phyloP scores from a whole-genome alignment of 2,329 filamentous ascomycete species.

The Diplodia sapinea region DNA sequence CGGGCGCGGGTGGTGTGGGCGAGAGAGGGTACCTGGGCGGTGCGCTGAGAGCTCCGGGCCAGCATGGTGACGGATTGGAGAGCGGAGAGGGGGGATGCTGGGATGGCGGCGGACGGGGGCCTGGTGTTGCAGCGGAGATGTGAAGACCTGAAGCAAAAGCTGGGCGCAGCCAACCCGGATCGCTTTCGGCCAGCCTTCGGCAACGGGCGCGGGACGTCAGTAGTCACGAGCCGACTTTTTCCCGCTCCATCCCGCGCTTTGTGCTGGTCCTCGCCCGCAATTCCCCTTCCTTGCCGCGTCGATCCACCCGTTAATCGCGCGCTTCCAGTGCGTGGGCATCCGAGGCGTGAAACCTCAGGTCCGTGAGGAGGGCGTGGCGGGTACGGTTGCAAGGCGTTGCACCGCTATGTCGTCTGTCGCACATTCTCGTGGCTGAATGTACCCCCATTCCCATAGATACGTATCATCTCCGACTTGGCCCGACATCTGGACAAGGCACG shows the following conservation, averaged over 20 bases:
- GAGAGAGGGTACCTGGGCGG: conserved; percentile 52
- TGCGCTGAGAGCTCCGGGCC: conserved; percentile 52
- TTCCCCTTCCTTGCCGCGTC: neutral
- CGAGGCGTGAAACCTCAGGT: too few relatives aligned
- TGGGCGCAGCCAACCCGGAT: conserved; percentile 25
- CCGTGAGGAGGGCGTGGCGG: too few relatives aligned
- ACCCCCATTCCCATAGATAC: too few relatives aligned
- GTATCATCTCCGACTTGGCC: conserved; percentile 2
- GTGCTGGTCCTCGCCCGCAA: neutral
- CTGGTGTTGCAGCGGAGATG: conserved; percentile 30
- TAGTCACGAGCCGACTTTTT: conserved; percentile 5
- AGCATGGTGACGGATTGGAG: conserved; percentile 44
- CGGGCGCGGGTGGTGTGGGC: conserved; percentile 3
- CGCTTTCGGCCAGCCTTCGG: conserved; percentile 31
- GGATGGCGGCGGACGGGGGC: conserved; percentile 16
- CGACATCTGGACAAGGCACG: neutral
- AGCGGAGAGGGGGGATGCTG: conserved; percentile 26
- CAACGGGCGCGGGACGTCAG: conserved; percentile 26
- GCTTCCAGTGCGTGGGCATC: too few relatives aligned
- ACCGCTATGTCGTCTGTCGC: too few relatives aligned
- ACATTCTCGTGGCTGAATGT: too few relatives aligned
- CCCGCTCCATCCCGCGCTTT: conserved; percentile 3
- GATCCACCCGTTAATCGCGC: too few relatives aligned
- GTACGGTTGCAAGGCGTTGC: too few relatives aligned
- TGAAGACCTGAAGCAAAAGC: conserved; percentile 24